A percentile compares a stretch with the other conserved stretches of the same genome.
These are phyloP conservation scores for Coemansia sp. DNA, from an alignment of 192 early-diverging fungal genomes.

Conservation along the genomic window DNA sequence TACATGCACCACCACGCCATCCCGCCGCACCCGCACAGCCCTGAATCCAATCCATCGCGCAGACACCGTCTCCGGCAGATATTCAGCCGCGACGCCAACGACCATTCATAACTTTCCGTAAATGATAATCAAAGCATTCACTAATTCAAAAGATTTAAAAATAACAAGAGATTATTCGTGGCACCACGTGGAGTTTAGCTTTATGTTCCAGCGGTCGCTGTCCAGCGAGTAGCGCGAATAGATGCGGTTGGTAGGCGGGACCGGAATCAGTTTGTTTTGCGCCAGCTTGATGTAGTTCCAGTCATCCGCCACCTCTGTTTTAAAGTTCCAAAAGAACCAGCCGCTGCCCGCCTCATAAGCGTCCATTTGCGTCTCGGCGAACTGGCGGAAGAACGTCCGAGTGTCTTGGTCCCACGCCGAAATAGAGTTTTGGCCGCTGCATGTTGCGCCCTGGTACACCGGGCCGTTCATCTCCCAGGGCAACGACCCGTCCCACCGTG, in stretches of 20 bases:
- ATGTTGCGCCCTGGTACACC: constrained; percentile 53
- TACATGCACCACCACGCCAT: neutral
- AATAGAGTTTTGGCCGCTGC: constrained; percentile 53
- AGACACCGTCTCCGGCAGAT: constrained; percentile 27
- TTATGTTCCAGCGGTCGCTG: constrained; percentile 30
- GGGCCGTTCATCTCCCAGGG: constrained; percentile 48
- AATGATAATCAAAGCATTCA: neutral
- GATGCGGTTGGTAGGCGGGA: constrained; percentile 38
- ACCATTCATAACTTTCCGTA: neutral
- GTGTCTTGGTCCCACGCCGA: constrained; percentile 50
- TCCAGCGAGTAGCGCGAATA: constrained; percentile 48
- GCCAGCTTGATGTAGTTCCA: constrained; percentile 76
- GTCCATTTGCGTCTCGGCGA: constrained; percentile 66
- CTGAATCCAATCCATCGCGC: constrained; percentile 13
- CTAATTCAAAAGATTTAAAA: no score
- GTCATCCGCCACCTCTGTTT: constrained; percentile 66
- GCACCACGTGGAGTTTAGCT: constrained; percentile 40
- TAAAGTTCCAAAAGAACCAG: constrained; percentile 79
- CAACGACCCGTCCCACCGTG: constrained; percentile 66
- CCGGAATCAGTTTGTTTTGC: constrained; percentile 62
- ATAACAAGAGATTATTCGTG: neutral
- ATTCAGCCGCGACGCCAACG: constrained; percentile 1
- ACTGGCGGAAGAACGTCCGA: constrained; percentile 58
- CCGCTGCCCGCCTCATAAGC: constrained; percentile 67
- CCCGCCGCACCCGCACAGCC: neutral